These are phyloP conservation scores for Rhodomyrtus psidioides DNA, from an alignment of 441 rosid species.

Conservation along the genomic window DNA sequence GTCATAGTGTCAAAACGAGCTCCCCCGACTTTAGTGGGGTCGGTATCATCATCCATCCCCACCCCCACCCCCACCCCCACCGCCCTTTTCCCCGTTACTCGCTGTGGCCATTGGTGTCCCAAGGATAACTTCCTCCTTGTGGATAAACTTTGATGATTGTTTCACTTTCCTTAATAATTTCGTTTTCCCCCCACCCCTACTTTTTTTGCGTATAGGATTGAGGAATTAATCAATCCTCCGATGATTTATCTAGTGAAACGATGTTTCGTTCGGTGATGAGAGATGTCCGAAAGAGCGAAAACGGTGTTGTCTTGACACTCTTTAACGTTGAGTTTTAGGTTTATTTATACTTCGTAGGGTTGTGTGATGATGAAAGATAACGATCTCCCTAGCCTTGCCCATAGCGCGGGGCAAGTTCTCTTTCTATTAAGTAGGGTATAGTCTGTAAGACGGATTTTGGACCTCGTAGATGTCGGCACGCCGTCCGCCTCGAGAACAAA, in stretches of 20 bases:
- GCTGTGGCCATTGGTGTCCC: not conserved
- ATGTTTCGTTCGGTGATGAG: not conserved
- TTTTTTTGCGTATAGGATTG: not conserved
- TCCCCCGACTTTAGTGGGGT: not conserved
- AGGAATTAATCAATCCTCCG: not conserved
- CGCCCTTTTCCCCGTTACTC: not conserved
- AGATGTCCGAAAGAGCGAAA: not conserved
- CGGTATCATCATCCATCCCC: not conserved
- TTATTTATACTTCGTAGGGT: not conserved
- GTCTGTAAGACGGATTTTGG: not conserved
- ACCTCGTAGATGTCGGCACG: not conserved
- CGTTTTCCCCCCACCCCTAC: not conserved
- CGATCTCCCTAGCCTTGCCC: not conserved
- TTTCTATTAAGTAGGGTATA: not conserved
- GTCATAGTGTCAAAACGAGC: not conserved
- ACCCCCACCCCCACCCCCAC: too few species aligned
- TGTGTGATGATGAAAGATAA: rapidly evolving
- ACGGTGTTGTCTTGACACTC: too few species aligned
- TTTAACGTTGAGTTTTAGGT: rapidly evolving
- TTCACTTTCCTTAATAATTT: not conserved
- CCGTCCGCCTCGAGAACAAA: not conserved
- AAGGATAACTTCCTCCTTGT: not conserved
- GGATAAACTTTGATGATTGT: not conserved
- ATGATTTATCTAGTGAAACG: not conserved
- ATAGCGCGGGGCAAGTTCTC: not conserved